Base-by-base conservation (phyloP, 441 rosid genomes). In the Croton laevigatus region DNA sequence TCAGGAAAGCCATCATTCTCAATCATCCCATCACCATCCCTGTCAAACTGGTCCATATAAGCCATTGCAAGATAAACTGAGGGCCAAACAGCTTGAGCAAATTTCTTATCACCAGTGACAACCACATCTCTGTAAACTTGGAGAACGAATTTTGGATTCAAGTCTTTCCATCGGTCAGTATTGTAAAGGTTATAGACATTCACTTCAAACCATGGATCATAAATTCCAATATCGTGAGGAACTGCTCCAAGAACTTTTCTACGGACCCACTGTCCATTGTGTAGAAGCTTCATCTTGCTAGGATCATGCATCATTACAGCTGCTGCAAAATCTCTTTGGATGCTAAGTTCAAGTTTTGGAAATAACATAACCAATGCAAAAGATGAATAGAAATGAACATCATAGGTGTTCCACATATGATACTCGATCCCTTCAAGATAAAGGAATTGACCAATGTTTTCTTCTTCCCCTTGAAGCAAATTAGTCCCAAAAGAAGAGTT, bases 1-100 rank as follows among this genome's bases (percentile, higher is more conserved):
- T 94, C 98, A 10, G 98, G 98, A 71, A 94, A 92, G 5, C 96
- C 96, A 5, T 94, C 97, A 71, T 94, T 94, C 73, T 94, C 97
- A 65, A 94, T 91, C 93, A 90, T 91, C 42, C 94, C 97, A 78
- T 94, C 98, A 1, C 96, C 93, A 70, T 94, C 96, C 82, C 74
- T 89, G 70, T 94, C 98, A 75, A 91, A 91, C 79, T 91, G 98
- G 53, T 86, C 85, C 97, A 94, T 91, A 74, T 81, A 91, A 22
- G 95, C 97, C 91, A 94, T 90, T 0, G 97, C 94, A 62, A 89
- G 82, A 68, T 87, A 90, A 73, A 91, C 91, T 12, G 97, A 89
- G 10, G 98, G 97, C 97, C 98, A 94, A 52, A 91, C 94, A 48
- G 90, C 87, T 75, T 68, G 51, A 4, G 91, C 97, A 75, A 90